Percentiles rank a stretch among this genome's conserved stretches.
phyloP scores from a whole-genome alignment of 352 stramenopile species.

The Globisporangium paddicum region DNA sequence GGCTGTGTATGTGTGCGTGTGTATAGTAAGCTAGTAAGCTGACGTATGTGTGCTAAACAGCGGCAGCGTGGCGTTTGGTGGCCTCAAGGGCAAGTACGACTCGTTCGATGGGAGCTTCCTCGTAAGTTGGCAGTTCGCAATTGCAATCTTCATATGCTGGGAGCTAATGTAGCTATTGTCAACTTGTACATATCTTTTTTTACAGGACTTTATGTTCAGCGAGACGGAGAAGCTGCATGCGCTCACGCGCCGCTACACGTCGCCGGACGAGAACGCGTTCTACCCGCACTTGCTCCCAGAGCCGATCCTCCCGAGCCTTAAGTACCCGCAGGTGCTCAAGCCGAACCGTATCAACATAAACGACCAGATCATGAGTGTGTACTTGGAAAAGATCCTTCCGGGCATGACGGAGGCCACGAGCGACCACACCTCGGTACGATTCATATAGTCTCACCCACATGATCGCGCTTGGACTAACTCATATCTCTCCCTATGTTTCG shows the following conservation, averaged over 20 bases:
- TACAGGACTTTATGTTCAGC: slow-evolving; percentile 96
- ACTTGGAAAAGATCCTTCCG: slow-evolving; percentile 94
- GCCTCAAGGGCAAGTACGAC: slow-evolving; percentile 83
- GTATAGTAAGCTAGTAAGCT: background rate
- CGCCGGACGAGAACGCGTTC: slow-evolving; percentile 98
- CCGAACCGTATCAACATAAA: slow-evolving; percentile 98
- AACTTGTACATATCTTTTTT: no score
- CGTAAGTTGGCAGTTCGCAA: slow-evolving; percentile 14
- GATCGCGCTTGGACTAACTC: no score
- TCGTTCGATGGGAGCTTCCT: slow-evolving; percentile 81
- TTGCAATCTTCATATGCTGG: no score
- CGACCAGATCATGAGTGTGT: slow-evolving; percentile 95
- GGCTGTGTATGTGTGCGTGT: background rate
- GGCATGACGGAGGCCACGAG: slow-evolving; percentile 85
- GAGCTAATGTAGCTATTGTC: no score
- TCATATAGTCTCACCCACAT: no score
- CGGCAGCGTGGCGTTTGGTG: slow-evolving; percentile 65
- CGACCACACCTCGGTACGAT: slow-evolving; percentile 74
- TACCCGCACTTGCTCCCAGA: slow-evolving; percentile 91
- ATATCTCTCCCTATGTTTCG: no score
- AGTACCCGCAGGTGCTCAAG: slow-evolving; percentile 92
- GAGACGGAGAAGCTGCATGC: slow-evolving; percentile 96
- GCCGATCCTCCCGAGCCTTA: slow-evolving; percentile 89
- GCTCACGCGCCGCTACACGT: slow-evolving; percentile 96
- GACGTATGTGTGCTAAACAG: slow-evolving; percentile 18